These are phyloP conservation scores for Dactylorhiza incarnata DNA, from an alignment of 106 monocot genomes.

Conservation along the genomic window DNA sequence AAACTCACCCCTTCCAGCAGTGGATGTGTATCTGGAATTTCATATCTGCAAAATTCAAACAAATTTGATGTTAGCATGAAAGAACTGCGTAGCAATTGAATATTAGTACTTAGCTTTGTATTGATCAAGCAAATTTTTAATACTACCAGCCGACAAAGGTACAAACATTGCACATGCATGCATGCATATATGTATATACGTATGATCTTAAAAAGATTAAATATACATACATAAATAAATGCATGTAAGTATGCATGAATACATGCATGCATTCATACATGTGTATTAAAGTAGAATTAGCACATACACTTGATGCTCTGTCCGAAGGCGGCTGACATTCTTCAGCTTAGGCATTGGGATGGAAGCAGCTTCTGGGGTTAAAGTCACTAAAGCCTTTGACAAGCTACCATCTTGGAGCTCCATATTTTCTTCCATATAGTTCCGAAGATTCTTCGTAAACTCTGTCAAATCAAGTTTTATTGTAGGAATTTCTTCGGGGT, in stretches of 20 bases:
- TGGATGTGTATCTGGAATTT: constrained; percentile 45
- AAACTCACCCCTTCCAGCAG: constrained; percentile 44
- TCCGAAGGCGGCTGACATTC: constrained; percentile 52
- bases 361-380: constrained; percentile 29
- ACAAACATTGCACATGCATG: neutral
- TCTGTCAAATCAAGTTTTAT: constrained; percentile 47
- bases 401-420: constrained; percentile 34
- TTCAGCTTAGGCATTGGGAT: constrained; percentile 51
- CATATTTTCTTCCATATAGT: constrained; percentile 34
- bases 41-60: constrained; percentile 30
- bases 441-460: constrained; percentile 48
- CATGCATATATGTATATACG: neutral
- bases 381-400: constrained; percentile 56
- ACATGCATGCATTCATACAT: neutral
- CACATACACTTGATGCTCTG: constrained; percentile 69
- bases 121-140: neutral
- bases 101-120: neutral
- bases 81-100: neutral
- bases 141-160: neutral
- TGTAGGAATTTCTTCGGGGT: constrained; percentile 57
- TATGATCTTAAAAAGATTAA: no score
- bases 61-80: constrained; percentile 3
- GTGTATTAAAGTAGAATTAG: neutral
- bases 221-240: neutral
- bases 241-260: neutral